Conservation (phyloP, 1,139 yeast genomes). For the Blastobotrys petasosporus region DNA sequence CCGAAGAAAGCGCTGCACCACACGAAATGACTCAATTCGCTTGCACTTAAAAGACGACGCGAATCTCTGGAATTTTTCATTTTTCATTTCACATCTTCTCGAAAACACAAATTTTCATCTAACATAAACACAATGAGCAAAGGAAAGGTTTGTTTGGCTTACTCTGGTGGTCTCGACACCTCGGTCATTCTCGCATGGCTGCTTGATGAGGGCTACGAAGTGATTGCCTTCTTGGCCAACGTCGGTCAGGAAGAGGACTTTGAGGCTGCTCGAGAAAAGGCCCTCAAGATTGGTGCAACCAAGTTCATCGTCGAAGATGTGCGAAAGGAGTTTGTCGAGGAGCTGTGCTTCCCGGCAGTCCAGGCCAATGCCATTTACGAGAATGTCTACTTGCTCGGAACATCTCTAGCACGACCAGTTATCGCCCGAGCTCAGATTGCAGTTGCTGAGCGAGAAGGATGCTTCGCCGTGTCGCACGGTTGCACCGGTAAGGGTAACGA, state of each 20-base stretch:
- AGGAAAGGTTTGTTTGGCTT: constrained; percentile 98
- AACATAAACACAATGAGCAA: constrained; percentile 56
- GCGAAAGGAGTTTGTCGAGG: constrained; percentile 89
- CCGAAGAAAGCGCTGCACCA: not conserved
- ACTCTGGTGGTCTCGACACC: constrained; percentile 98
- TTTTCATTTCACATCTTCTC: constrained; percentile 1
- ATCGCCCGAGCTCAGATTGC: constrained; percentile 97
- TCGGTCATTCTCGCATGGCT: constrained; percentile 97
- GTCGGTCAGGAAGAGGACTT: constrained; percentile 99
- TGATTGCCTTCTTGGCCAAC: constrained; percentile 94
- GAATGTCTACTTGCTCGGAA: constrained; percentile 91
- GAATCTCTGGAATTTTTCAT: not conserved
- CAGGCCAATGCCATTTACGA: constrained; percentile 97
- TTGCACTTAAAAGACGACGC: no score
- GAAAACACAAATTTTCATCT: not conserved
- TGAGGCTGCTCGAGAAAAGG: constrained; percentile 94
- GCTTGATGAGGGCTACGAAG: constrained; percentile 96
- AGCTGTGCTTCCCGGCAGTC: constrained; percentile 91
- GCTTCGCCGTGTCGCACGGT: constrained; percentile 98
- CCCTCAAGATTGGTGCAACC: constrained; percentile 93
- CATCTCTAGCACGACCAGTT: constrained; percentile 97
- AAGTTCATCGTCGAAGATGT: constrained; percentile 92
- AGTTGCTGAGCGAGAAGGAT: constrained; percentile 94
- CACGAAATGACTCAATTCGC: constrained; percentile 1
- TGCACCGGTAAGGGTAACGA: constrained; percentile 99